Evolutionary conservation across 176 grass and related monocot species (phyloP), one percentile per base, ranked within the genome.

Genomic region (Oryza meridionalis): DNA sequence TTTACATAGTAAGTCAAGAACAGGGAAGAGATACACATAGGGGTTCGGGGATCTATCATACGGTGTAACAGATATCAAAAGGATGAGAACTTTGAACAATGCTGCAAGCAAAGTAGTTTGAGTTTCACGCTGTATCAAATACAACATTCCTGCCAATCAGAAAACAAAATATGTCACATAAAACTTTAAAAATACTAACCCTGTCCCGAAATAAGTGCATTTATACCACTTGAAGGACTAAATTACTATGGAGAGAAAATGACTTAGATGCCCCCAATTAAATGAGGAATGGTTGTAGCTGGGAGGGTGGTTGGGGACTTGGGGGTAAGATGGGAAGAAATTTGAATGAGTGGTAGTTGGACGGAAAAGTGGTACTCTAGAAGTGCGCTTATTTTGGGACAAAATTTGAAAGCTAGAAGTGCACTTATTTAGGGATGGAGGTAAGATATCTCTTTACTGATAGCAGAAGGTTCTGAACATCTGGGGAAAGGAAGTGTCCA

Each of bases 21-120:
- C 74, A 62, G 14, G 43, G 67, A 75, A 72, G 25, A 78, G 6
- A 88, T 78, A 77, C 44, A 67, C 24, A 65, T 38, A 75, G 66
- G 58, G 9, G 58, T 62, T 58, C 7, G 1, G 15, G 37, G 35
- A 53, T n/a, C 47, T 51, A 86, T 88, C 90, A 84, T 98, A 98
- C 95, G 95, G 92, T 71, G 95, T 94, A 81, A 82, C 92, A 85
- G 95, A 93, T 94, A 95, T 94, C 84, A 98, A 69, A 85, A 93
- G 65, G 67, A 91, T 81, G 63, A 95, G 79, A 86, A 94, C 65
- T 91, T 86, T 98, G 85, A 91, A 91, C 80, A 94, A 80, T 85
- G 77, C 87, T 14, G 46, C 46, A 24, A 98, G 67, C 61, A 98
- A 77, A 37, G 88, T 84, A 70, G 43, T 79, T 82, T 95, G 90